Evolutionary conservation across 129 eudicot species (phyloP), one percentile per base, ranked within the genome.

Genomic region (Flaveria bidentis): DNA sequence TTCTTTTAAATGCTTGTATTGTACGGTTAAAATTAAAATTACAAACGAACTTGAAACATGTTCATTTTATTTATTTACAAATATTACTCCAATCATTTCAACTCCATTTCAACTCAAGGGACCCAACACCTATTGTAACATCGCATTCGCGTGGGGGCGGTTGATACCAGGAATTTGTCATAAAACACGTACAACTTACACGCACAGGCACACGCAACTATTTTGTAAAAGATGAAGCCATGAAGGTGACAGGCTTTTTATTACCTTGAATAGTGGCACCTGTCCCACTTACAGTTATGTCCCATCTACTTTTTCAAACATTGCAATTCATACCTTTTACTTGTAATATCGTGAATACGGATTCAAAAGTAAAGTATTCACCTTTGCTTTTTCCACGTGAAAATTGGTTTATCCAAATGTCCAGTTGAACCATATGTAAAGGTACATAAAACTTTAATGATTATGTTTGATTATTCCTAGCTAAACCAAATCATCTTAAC

Each of bases 111-210:
- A n/a, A 55, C 20, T 45, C 61, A 55, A 53, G 25, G 60, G 17
- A 17, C 17, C 60, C 22, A 53, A 55, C 22, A 1, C 22, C 18
- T 55, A 2, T 18, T 7, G 62, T 55, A 55, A 55, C 62, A 55
- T 55, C 62, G 28, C 62, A 55, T 18, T 55, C 62, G 62, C 20
- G 62, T 17, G 62, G 62, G 7, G 62, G 26, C 62, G 61, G 61
- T 55, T 9, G 61, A 5, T n/a, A n/a, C 61, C 61, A 55, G 26
- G 62, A 18, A 55, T n/a, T 55, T 55, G 61, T 3, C 8, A 55
- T 53, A 53, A 17, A 53, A 17, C 26, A 53, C 14, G 62, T 55
- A 55, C 28, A 55, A 36, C 41, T 36, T 7, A 36, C 41, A 28
- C 39, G 4, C 39, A 33, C 39, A 28, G 6, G 41, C 41, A 36